Base-by-base conservation (phyloP, 1,139 yeast species). In the Tardiomyces depauwii region DNA sequence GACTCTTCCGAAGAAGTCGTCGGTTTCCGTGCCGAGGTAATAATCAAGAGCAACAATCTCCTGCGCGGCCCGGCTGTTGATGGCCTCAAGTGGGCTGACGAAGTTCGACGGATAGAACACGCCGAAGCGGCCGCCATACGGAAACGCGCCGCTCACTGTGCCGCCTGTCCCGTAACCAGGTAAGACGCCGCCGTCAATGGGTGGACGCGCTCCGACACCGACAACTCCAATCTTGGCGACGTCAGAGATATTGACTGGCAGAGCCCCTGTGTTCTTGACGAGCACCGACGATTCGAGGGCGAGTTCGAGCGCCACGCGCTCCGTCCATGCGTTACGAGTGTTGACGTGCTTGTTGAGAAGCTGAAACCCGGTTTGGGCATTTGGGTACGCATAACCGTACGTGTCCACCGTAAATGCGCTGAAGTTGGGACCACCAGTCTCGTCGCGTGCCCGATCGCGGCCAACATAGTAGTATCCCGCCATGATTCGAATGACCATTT, bases 321-420 rank as follows among this genome's bases (percentile, higher is more conserved):
- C 73, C 23, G 79, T 71, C 45, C 73, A 70, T 14, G 66, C 67
- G 23, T 72, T 68, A 41, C 80, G 66, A 11, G 44, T 55, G 47
- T 77, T 78, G 41, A 70, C 65, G 55, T 77, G 82, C 67, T 74
- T 70, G 55, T 78, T 79, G 39, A 76, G 72, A 53, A 71, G 76
- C 23, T 68, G 67, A 19, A 73, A 70, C 9, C 80, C 77, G 0
- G 82, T 80, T 51, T 61, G 77, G 54, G 70, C 71, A 10, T 45
- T 51, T n/a, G 78, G 77, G 53, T 65, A 74, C 48, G 72, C 67
- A 48, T 72, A 77, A 18, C 77, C 80, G 53, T 67, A 71, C 1
- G 80, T 74, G 53, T 75, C 76, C 48, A 63, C 63, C 2, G 82
- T 75, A 81, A 81, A 77, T 0, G 82, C 75, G 49, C 75, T 71